Evolutionary conservation across 306 rosid species (phyloP), one percentile per base, ranked within the genome.

Genomic region (Casuarina equisetifolia): DNA sequence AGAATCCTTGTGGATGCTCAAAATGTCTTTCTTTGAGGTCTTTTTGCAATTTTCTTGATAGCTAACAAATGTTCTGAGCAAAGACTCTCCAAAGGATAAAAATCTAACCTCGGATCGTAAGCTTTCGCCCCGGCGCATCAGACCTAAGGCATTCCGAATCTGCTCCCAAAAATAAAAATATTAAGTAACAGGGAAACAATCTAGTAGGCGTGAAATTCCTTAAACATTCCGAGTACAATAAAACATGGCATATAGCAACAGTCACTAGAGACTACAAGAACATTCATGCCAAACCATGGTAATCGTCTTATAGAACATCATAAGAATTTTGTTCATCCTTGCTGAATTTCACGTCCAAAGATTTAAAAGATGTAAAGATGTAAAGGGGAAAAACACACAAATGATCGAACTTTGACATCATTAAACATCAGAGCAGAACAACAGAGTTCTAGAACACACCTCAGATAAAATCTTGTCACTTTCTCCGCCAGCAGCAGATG

Each of bases 141-240:
- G 85, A 71, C 99, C 99, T 82, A 93, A 77, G 77, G 90, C 96
- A 85, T 88, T 92, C 82, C 97, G 93, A 80, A 96, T 90, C 93
- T 96, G 98, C 90, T 79, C 57, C 74, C 64, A 75, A 64, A 25
- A 67, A 12, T 25, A 43, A 72, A 81, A 69, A 12, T 40, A 76
- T 4, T 36, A 45, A 46, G 51, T 70, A 25, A 72, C 25, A 49
- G 53, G 46, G 66, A 72, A 48, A 15, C 17, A 51, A 51, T 51
- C 4, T 51, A n/a, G 4, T 51, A 3, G 13, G 57, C n/a, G 57
- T 5, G 9, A 48, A 9, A 48, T 8, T 9, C 51, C 9, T 51
- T n/a, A 51, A 25, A 25, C 32, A 25, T 25, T 25, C 32, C 32
- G 1, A 25, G 32, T 25, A 25, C 32, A 25, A 25, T 25, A 25